A percentile compares a stretch with the other conserved stretches of the same genome.
phyloP scores from a whole-genome alignment of 23 red algal genomes.

The Gracilaria domingensis region DNA sequence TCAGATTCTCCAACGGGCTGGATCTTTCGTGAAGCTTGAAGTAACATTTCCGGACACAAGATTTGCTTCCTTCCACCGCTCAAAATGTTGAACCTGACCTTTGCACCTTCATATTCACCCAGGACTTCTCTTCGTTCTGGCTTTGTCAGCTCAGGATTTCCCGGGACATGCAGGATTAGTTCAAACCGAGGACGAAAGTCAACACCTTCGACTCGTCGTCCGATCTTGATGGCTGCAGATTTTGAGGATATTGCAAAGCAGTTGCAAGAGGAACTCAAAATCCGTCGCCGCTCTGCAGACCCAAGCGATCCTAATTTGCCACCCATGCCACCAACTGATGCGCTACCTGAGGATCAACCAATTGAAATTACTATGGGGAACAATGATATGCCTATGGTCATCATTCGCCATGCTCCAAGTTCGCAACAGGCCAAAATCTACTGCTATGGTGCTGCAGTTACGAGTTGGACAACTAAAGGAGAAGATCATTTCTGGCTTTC shows the following conservation, averaged over 20 bases:
- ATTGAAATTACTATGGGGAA: constrained; percentile 66
- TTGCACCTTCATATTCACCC: neutral
- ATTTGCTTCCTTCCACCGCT: neutral
- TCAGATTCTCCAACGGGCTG: neutral
- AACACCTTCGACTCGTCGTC: neutral
- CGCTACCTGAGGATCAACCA: constrained; percentile 47
- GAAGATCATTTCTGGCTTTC: constrained; percentile 85
- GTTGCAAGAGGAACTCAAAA: constrained; percentile 56
- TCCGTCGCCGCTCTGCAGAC: constrained; percentile 29
- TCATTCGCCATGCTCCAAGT: constrained; percentile 59
- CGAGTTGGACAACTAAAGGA: constrained; percentile 72
- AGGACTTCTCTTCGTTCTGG: neutral
- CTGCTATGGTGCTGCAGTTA: constrained; percentile 85
- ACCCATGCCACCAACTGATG: constrained; percentile 52
- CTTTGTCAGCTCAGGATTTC: neutral
- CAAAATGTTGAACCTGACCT: neutral
- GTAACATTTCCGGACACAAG: neutral
- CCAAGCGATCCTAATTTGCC: neutral
- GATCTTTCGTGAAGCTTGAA: neutral
- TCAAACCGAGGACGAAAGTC: neutral
- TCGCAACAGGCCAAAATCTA: constrained; percentile 72
- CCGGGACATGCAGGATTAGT: neutral
- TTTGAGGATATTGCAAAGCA: constrained; percentile 79
- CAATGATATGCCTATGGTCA: constrained; percentile 65
- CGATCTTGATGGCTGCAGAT: constrained; percentile 30